Evolutionary conservation across 306 rosid genomes (phyloP), one percentile per base, ranked within the genome.

Genomic region (Quercus wislizeni): DNA sequence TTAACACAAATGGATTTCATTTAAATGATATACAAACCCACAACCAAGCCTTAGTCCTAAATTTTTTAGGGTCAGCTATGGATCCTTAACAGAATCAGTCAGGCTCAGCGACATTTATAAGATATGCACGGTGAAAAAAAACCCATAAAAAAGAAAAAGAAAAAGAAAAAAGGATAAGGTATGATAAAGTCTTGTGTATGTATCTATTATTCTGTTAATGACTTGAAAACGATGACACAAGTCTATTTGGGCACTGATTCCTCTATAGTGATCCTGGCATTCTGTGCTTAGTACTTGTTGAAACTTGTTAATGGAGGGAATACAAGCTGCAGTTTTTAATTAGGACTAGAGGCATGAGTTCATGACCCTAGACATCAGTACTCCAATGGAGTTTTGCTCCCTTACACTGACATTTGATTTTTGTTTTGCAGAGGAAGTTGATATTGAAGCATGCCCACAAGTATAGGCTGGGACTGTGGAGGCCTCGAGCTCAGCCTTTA

Each of bases 381-480:
- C 51, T 55, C 41, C 54, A 43, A 41, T 17, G 41, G 38, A 38
- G 74, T 67, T 33, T 67, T 15, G 30, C 76, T 71, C 23, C 79
- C 57, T 67, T 30, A 30, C 7, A 30, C 54, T 86, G 55, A 82
- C 74, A 52, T 58, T 25, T 77, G 33, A 80, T 73, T 76, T 87
- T n/a, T 85, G 74, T 74, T 55, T 83, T 81, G 76, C 92, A 92
- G 93, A 92, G 97, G 88, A 92, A 94, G 91, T 84, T 94, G 83
- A 92, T 94, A 76, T 78, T 94, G 89, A 88, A 85, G 78, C 84
- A 89, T 67, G 67, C 89, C 59, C 97, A 94, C 88, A 92, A 94
- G 88, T 94, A 89, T 82, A 82, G 93, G 86, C 86, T 92, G 55
- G 97, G 98, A 85, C 86, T 92, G 10, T 94, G 97, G 97, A 91